phyloP scores from a whole-genome alignment of 2,329 filamentous ascomycete species.

The Bipolaris bicolor region DNA sequence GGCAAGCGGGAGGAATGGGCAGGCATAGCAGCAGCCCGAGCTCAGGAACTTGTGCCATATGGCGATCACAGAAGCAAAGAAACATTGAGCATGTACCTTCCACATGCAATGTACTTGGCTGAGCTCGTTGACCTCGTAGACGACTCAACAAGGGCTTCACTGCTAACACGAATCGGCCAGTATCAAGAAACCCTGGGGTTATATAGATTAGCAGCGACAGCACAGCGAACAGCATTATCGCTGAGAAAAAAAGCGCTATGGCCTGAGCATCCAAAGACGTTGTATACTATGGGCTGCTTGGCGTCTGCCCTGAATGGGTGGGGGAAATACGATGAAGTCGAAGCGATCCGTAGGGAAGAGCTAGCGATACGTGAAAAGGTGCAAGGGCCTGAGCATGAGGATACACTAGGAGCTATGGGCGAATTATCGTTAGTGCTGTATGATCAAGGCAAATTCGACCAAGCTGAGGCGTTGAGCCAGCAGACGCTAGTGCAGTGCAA shows the following conservation, averaged over 20 bases:
- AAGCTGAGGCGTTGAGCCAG: not conserved
- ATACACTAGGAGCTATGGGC: not conserved
- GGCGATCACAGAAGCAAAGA: constrained; percentile 24
- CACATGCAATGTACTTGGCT: constrained; percentile 33
- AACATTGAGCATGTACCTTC: constrained; percentile 39
- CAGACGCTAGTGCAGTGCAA: not conserved
- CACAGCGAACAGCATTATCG: not conserved
- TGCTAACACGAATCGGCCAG: constrained; percentile 19
- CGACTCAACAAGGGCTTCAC: constrained; percentile 5
- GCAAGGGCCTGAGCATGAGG: not conserved
- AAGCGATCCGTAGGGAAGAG: not conserved
- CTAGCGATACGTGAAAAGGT: not conserved
- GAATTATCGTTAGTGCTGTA: not conserved
- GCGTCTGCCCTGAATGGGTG: not conserved
- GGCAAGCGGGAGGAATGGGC: constrained; percentile 19
- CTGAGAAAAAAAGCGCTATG: not conserved
- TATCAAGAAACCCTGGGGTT: constrained; percentile 15
- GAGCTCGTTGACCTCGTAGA: constrained; percentile 5
- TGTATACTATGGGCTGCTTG: not conserved
- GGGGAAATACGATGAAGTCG: not conserved
- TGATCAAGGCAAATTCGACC: not conserved
- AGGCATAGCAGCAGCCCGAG: constrained; percentile 18
- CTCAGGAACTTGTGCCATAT: constrained; percentile 32
- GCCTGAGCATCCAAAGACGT: not conserved
- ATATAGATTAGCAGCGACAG: not conserved